Evolutionary conservation across 176 grass and related monocot species (phyloP), one percentile per base, ranked within the genome.

Genomic region (Carex littledalei): DNA sequence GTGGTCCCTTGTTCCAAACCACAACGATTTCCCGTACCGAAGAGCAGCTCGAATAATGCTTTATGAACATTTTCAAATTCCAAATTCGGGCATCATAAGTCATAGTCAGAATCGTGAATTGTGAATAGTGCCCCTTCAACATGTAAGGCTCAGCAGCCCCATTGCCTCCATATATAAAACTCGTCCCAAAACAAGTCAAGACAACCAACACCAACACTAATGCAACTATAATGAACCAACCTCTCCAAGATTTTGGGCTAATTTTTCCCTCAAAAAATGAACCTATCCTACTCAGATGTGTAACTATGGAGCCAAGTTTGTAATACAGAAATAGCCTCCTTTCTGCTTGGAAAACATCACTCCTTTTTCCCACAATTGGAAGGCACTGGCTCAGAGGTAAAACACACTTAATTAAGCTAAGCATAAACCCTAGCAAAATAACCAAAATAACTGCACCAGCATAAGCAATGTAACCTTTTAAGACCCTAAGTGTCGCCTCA

Each of bases 81-180:
- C 91, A 94, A 72, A 95, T 86, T 2, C 95, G 89, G 15, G 93
- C 87, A 65, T 98, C 93, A 63, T 95, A 94, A 63, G 91, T 98
- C 93, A 95, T 98, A 37, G 95, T 95, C 74, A 98, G 80, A 82
- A 98, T 67, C 4, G 95, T 98, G 88, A 98, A 98, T 61, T 94
- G 89, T 67, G 95, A 98, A 58, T 92, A 92, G 3, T 86, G 84
- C 0, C 93, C 91, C 39, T 89, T 95, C 45, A 92, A 18, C 37
- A 82, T 67, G 76, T 98, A 98, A 39, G 93, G 86, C 22, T 92
- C 95, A 58, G 91, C 91, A 62, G 88, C 84, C 71, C 87, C 89
- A 63, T 85, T 92, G 37, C 95, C 95, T 35, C 87, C 91, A 84
- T 85, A 95, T 21, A 92, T 70, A 32, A 90, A 93, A 67, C 90